Evolutionary conservation across 805 yeast species (phyloP), one percentile per base, ranked within the genome.

Genomic region (Alloascoidea hylecoeti): DNA sequence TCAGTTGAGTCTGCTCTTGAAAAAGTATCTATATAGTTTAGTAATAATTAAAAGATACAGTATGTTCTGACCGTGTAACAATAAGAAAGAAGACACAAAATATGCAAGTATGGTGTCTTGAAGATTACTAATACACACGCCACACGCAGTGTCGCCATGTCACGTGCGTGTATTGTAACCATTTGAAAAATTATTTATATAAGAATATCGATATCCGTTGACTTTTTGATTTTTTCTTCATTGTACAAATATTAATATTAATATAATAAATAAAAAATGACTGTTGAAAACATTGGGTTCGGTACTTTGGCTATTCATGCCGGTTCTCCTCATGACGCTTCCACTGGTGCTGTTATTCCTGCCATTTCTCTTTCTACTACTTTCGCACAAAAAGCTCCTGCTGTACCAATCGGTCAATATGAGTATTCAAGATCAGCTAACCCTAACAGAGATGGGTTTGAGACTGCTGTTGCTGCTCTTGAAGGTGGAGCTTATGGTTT

Each of bases 261-360:
- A 9, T n/a, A 23, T 9, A 23, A 9, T 23, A 23, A 9, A 23
- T n/a, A 23, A 9, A 41, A 27, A 36, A 64, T 66, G 71, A 64
- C 71, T 34, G 58, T 60, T 46, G 57, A 41, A 17, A 16, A 40
- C 16, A 18, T 41, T 16, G 68, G 67, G 13, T 83, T 83, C 53
- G 88, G 80, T 42, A 84, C 95, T 39, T 68, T 67, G 51, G 94
- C 95, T 40, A 79, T 83, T 49, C 95, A 83, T 60, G 80, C 81
- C 18, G 95, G 95, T 46, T 69, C 86, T 14, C 68, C 66, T 33
- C 75, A 74, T 45, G 85, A 78, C 50, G 71, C 77, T 35, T 55
- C 57, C 44, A 83, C 92, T 41, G 95, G 95, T 43, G 92, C 94
- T 17, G 95, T 83, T 43, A 83, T 83, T 46, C 80, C 80, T 43